phyloP scores from a whole-genome alignment of 768 basidiomycete genomes.

The Xerocomellus chrysenteron region DNA sequence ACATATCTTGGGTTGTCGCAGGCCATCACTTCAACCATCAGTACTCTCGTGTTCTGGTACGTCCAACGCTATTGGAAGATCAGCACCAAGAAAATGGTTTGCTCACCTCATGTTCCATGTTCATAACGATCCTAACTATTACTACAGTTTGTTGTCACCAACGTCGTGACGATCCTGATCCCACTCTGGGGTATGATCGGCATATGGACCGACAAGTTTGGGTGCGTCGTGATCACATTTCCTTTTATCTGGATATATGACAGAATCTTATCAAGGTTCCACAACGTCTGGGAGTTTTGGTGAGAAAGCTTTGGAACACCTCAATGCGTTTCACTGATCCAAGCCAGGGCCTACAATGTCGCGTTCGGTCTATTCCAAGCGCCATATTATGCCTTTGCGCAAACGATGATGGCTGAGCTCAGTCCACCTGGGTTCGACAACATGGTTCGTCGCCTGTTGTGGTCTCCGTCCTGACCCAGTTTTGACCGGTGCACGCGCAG shows the following conservation, averaged over 20 bases:
- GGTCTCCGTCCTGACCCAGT: no score
- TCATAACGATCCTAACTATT: background rate
- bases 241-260: constrained; percentile 1
- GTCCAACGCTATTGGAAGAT: constrained; percentile 56
- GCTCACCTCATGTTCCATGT: background rate
- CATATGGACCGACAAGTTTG: constrained; percentile 74
- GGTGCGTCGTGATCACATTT: constrained; percentile 41
- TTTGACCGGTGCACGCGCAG: no score
- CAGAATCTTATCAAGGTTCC: constrained; percentile 45
- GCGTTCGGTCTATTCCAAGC: constrained; percentile 24
- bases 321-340: background rate
- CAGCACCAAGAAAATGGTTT: constrained; percentile 76
- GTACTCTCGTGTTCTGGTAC: constrained; percentile 80
- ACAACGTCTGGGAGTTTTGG: constrained; percentile 90
- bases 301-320: constrained; percentile 25
- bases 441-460: no score
- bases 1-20: constrained; percentile 78
- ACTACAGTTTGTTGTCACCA: constrained; percentile 69
- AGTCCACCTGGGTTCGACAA: no score
- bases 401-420: no score
- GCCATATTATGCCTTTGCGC: no score
- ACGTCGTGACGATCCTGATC: constrained; percentile 72
- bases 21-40: constrained; percentile 69
- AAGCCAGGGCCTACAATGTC: constrained; percentile 69
- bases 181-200: constrained; percentile 88